These are phyloP conservation scores for Aotearoamyces nothofagi DNA, from an alignment of 2,329 filamentous ascomycete species.

Conservation along the genomic window DNA sequence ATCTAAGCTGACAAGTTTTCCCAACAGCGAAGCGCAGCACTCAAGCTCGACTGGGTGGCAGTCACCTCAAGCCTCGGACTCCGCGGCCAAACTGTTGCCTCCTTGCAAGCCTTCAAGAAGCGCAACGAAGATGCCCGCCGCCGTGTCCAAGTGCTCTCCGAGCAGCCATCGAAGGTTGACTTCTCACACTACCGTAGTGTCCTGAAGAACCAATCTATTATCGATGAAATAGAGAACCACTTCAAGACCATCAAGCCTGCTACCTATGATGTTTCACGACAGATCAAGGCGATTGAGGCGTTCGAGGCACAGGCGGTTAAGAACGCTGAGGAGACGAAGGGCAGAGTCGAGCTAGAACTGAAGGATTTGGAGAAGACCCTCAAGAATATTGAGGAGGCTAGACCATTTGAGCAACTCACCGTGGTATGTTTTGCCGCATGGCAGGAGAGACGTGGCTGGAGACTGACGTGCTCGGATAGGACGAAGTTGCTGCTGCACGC, in stretches of 20 bases:
- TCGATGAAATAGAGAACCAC: constrained; percentile 96
- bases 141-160: constrained; percentile 71
- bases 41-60: constrained; percentile 99
- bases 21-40: constrained; percentile 81
- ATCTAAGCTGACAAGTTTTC: constrained; percentile 13
- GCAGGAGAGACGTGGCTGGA: constrained; percentile 5
- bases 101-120: constrained; percentile 97
- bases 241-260: constrained; percentile 83
- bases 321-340: constrained; percentile 95
- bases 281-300: constrained; percentile 95
- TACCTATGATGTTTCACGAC: constrained; percentile 82
- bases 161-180: constrained; percentile 78
- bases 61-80: constrained; percentile 89
- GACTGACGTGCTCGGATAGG: constrained; percentile 34
- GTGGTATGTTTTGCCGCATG: constrained; percentile 55
- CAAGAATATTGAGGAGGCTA: constrained; percentile 90
- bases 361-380: constrained; percentile 87
- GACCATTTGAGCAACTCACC: constrained; percentile 93
- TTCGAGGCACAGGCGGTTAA: constrained; percentile 95
- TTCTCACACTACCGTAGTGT: constrained; percentile 82
- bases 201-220: constrained; percentile 89
- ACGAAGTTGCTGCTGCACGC: constrained; percentile 86
- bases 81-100: constrained; percentile 81
- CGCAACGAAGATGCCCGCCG: constrained; percentile 97
- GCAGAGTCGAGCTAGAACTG: constrained; percentile 88